A percentile compares a stretch with the other conserved stretches of the same genome.
phyloP scores from a whole-genome alignment of 2,329 filamentous ascomycete species.

The Aspergillus sp. region DNA sequence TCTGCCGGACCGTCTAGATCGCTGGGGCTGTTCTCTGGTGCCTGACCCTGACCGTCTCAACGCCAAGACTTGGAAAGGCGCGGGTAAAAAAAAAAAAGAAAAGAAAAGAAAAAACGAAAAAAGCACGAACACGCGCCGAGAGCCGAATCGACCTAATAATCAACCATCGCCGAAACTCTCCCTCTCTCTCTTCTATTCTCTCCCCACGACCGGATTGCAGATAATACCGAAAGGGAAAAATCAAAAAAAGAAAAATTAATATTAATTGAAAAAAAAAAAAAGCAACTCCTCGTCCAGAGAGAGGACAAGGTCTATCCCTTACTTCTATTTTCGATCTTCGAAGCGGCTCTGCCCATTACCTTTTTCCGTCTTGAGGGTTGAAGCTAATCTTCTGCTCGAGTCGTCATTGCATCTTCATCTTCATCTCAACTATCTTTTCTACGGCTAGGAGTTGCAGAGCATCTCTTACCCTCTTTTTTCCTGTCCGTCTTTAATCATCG shows the following conservation, averaged over 20 bases:
- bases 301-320: slow-evolving; percentile 8
- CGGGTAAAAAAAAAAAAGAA: slow-evolving; percentile 8
- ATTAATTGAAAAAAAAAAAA: slow-evolving; percentile 10
- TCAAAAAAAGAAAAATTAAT: slow-evolving; percentile 7
- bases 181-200: slow-evolving; percentile 19
- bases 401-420: slow-evolving; percentile 21
- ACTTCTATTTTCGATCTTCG: slow-evolving; percentile 4
- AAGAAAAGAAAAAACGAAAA: slow-evolving; percentile 8
- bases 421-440: slow-evolving; percentile 22
- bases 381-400: slow-evolving; percentile 12
- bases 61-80: slow-evolving; percentile 8
- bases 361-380: slow-evolving; percentile 11
- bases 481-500: slow-evolving; percentile 19
- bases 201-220: slow-evolving; percentile 14
- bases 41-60: slow-evolving; percentile 5
- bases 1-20: slow-evolving; percentile 5
- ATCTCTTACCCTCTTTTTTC: slow-evolving; percentile 25
- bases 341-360: slow-evolving; percentile 13
- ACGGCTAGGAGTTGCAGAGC: slow-evolving; percentile 38
- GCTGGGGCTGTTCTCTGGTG: slow-evolving; percentile 1
- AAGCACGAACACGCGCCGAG: slow-evolving; percentile 20
- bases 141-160: slow-evolving; percentile 16
- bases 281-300: background rate
- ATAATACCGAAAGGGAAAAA: slow-evolving; percentile 14
- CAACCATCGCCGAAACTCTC: slow-evolving; percentile 10